Percentiles rank a stretch among this genome's conserved stretches.
phyloP scores from a whole-genome alignment of 2,329 filamentous ascomycete species.

The Aspergillus udagawae region DNA sequence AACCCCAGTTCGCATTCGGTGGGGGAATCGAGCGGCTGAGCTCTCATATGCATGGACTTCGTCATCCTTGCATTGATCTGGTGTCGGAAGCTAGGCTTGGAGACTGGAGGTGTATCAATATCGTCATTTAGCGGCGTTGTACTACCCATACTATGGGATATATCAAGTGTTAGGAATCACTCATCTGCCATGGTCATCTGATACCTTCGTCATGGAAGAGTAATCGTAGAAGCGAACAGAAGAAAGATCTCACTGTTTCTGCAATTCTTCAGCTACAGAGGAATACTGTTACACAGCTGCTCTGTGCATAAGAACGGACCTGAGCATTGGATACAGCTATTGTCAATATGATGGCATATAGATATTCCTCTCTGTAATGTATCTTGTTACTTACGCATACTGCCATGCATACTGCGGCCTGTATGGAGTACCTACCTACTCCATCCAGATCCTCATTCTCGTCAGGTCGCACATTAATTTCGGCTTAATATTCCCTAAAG shows the following conservation, averaged over 20 bases:
- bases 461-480: neutral
- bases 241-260: neutral
- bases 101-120: slow-evolving; percentile 6
- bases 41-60: neutral
- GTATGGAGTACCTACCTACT: too few species aligned
- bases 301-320: neutral
- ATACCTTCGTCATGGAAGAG: neutral
- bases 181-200: neutral
- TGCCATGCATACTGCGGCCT: neutral
- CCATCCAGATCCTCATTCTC: neutral
- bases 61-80: slow-evolving; percentile 1
- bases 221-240: neutral
- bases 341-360: neutral
- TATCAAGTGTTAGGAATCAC: neutral
- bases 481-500: neutral
- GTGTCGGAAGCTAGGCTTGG: slow-evolving; percentile 4
- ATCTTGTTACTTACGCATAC: neutral
- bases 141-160: neutral
- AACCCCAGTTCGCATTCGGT: neutral
- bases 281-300: neutral
- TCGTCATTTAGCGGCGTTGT: neutral
- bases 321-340: neutral
- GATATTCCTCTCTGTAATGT: neutral
- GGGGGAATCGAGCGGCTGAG: neutral
- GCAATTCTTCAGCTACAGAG: neutral